Conservation (phyloP, 352 stramenopile genomes). For the Salisapilia sapeloensis region DNA sequence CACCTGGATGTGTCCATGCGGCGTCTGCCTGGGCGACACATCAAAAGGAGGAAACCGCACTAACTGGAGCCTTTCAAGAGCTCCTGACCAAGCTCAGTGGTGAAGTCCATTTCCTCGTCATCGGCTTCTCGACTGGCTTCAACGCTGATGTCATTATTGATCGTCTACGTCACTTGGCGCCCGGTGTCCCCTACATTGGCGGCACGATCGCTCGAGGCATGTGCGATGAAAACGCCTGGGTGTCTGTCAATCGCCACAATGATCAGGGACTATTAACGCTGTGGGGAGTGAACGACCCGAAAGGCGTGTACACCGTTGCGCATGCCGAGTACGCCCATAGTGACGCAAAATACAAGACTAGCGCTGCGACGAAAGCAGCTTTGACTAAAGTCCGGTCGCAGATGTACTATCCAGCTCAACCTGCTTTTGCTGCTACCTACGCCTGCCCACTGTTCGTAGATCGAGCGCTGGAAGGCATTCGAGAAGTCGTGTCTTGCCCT, state of each 20-base stretch:
- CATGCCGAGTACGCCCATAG: conserved; percentile 68
- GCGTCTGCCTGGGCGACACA: conserved; percentile 61
- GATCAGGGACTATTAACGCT: conserved; percentile 66
- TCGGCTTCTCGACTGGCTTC: conserved; percentile 74
- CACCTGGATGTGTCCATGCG: conserved; percentile 47
- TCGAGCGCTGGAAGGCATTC: conserved; percentile 66
- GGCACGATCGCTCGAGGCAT: conserved; percentile 70
- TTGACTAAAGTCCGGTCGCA: conserved; percentile 28
- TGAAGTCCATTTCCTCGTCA: conserved; percentile 70
- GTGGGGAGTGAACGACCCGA: conserved; percentile 74
- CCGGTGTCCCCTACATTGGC: conserved; percentile 69
- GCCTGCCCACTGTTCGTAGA: conserved; percentile 71
- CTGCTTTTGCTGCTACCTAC: conserved; percentile 66
- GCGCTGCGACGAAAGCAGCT: conserved; percentile 46
- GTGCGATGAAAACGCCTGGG: conserved; percentile 78
- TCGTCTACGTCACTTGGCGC: conserved; percentile 49
- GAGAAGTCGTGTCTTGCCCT: conserved; percentile 56
- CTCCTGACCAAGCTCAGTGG: conserved; percentile 60
- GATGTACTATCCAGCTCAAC: conserved; percentile 48
- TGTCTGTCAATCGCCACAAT: conserved; percentile 75
- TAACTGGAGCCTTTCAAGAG: conserved; percentile 65
- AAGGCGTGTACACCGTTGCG: conserved; percentile 68
- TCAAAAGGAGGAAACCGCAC: conserved; percentile 47
- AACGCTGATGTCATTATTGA: conserved; percentile 56
- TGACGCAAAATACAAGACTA: conserved; percentile 61